Evolutionary conservation across 768 basidiomycete species (phyloP), one percentile per base, ranked within the genome.

Genomic region (Hebeloma cylindrosporum): DNA sequence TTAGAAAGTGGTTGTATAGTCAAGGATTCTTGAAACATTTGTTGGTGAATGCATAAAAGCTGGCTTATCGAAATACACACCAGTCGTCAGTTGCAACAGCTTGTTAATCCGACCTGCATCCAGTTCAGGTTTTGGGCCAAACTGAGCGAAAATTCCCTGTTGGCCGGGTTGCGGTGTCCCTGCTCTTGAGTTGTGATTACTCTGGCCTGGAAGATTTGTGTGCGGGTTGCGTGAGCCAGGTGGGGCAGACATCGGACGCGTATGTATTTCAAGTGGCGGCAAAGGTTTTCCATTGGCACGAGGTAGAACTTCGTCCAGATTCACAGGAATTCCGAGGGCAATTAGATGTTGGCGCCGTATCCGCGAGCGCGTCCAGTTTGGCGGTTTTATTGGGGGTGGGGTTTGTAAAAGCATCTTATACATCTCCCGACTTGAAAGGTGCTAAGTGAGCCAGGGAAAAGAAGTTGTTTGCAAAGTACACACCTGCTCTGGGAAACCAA

Each of bases 361-460:
- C 32, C 88, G 80, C 45, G 93, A 95, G 35, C 92, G 84, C 39
- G 83, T 93, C 94, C 94, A 97, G 56, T 90, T 94, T 41, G 92
- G 83, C n/a, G 89, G 85, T 60, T 86, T 83, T 33, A 79, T 84
- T 7, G 83, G 78, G 25, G 88, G 84, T 2, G 86, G 82, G 1
- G 83, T 76, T 51, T 85, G 76, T 28, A 90, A 61, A 13, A 94
- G 74, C 47, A 75, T 71, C 45, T 81, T 80, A 65, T 92, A 91
- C 41, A 92, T 65, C 49, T 85, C 77, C 36, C 92, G 92, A 63
- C 93, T 95, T 52, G 13, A 18, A 14, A 45, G 22, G 52, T 13
- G 28, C 36, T 28, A 22, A 40, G 22, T 35, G 46, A 50, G 30
- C 18, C 21, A 37, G 20, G 35, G 36, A 7, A 38, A 35, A 42